Evolutionary conservation across 331 rosid genomes (phyloP).

Genomic region (Acacia pycnantha): DNA sequence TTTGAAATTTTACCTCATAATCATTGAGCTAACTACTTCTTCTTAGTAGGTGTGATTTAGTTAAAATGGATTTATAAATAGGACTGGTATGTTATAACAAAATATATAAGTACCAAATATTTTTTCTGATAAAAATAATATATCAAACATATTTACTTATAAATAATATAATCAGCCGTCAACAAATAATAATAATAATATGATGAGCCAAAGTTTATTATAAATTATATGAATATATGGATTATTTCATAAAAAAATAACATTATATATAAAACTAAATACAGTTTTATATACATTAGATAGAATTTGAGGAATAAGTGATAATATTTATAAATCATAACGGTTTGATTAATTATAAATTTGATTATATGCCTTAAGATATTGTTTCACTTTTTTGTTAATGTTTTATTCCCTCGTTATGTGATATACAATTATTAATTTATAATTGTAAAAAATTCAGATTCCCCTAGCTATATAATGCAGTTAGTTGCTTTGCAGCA

Average conservation of each 20-base stretch:
- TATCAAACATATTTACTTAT: not conserved
- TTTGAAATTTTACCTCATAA: too few species aligned
- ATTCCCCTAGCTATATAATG: not conserved
- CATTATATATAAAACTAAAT: not conserved
- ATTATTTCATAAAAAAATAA: too few species aligned
- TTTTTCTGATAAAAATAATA: not conserved
- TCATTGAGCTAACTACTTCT: too few species aligned
- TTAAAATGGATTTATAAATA: too few species aligned
- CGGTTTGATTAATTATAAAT: not conserved
- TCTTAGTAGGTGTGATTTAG: too few species aligned
- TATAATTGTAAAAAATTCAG: not conserved
- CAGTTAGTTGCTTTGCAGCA: not conserved
- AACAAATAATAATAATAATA: too few species aligned
- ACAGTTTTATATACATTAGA: not conserved
- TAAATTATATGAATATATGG: not conserved
- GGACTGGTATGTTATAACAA: too few species aligned
- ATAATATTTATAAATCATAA: not conserved
- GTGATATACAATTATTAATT: not conserved
- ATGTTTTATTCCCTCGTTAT: not conserved
- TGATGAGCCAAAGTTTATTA: not conserved
- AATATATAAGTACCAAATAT: not conserved
- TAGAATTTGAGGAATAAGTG: too few species aligned
- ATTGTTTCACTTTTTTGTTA: not conserved
- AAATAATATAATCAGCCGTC: not conserved
- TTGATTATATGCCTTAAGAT: not conserved